A percentile compares a stretch with the other conserved stretches of the same genome.
phyloP scores from a whole-genome alignment of 2,329 filamentous ascomycete species.

The Colletotrichum endophyticum region DNA sequence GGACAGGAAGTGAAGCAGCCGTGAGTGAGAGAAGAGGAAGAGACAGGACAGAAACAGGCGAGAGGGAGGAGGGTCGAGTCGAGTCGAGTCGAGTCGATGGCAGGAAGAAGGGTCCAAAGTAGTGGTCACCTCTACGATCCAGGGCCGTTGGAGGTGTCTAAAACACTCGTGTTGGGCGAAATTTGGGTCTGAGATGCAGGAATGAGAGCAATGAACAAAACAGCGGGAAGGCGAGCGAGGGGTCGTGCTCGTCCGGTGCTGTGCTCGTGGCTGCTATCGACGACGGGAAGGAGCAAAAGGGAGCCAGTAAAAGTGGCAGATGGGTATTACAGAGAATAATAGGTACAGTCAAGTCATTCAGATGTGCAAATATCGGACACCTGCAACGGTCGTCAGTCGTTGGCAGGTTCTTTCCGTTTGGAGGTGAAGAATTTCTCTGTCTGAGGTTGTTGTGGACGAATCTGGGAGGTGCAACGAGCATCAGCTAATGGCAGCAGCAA shows the following conservation, averaged over 20 bases:
- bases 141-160: not conserved
- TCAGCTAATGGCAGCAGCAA: not conserved
- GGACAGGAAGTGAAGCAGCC: not conserved
- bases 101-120: not conserved
- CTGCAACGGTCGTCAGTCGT: not conserved
- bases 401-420: not conserved
- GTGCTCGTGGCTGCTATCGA: not conserved
- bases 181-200: not conserved
- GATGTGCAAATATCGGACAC: not conserved
- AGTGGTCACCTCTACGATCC: not conserved
- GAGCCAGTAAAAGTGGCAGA: not conserved
- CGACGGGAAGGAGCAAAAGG: not conserved
- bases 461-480: not conserved
- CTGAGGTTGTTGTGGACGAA: not conserved
- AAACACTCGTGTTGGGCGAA: not conserved
- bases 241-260: not conserved
- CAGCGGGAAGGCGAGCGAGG: not conserved
- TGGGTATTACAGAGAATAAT: not conserved
- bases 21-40: not conserved
- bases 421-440: constrained; percentile 1
- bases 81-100: not conserved
- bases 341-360: not conserved
- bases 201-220: not conserved
- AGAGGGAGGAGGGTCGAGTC: not conserved
- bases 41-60: not conserved